phyloP scores from a whole-genome alignment of 2,329 filamentous ascomycete species.

The Pestalotiopsis sp. region DNA sequence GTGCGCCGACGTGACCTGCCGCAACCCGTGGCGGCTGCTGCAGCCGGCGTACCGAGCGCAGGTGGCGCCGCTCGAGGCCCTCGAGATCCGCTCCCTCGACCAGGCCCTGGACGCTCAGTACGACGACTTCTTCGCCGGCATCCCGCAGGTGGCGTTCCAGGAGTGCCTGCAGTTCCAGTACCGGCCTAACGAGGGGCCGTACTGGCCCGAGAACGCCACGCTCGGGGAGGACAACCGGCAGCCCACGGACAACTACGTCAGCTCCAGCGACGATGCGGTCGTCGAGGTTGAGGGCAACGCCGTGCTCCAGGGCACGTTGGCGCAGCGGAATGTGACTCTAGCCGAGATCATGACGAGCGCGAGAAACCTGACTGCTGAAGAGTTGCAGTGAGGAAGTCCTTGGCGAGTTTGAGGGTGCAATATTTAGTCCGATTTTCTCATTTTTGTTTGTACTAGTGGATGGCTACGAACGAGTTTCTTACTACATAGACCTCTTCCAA shows the following conservation, averaged over 20 bases:
- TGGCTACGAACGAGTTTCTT: too few species aligned
- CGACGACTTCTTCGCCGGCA: slow-evolving; percentile 52
- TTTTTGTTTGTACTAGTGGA: too few species aligned
- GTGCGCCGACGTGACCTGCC: slow-evolving; percentile 22
- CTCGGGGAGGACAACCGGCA: not conserved
- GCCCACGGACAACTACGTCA: slow-evolving; percentile 10
- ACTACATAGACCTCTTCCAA: too few species aligned
- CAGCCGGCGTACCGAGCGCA: slow-evolving; percentile 40
- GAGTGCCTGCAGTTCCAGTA: slow-evolving; percentile 8
- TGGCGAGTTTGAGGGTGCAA: too few species aligned
- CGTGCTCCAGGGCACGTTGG: not conserved
- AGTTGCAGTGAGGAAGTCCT: not conserved
- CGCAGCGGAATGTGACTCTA: slow-evolving; percentile 4
- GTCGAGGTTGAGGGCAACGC: not conserved
- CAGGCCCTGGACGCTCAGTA: slow-evolving; percentile 50
- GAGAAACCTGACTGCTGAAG: not conserved
- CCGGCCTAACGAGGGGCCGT: slow-evolving; percentile 2
- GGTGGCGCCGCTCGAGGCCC: slow-evolving; percentile 22
- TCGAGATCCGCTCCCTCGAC: slow-evolving; percentile 47
- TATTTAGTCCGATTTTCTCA: too few species aligned
- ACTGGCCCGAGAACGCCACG: not conserved
- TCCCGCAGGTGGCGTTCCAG: slow-evolving; percentile 1
- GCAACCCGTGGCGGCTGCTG: slow-evolving; percentile 49
- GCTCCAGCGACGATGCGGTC: not conserved
- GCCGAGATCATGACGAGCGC: slow-evolving; percentile 2